Evolutionary conservation across 495 filamentous ascomycete species (phyloP), one percentile per base, ranked within the genome.

Genomic region (Penicillium desertorum): DNA sequence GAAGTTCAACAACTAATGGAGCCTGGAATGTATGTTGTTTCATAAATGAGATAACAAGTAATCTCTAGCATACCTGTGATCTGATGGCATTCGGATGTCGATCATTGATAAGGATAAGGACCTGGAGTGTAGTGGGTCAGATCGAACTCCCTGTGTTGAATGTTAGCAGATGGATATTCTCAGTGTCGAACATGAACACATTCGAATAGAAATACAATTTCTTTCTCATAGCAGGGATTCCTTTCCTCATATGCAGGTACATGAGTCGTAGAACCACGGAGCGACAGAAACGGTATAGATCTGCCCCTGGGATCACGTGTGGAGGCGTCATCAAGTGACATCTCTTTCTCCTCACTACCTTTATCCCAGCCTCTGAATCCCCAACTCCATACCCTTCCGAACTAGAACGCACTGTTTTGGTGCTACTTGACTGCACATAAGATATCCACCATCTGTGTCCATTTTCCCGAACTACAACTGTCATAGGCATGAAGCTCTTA

Each of bases 401-500:
- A 6, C 34, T 22, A 5, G 49, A 19, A 44, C 16, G 7, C 30
- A 44, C 23, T 25, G 1, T 16, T 27, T 22, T 45, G 1, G 17
- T 36, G 51, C 25, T 27, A n/a, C n/a, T 54, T 7, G 5, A 29
- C 29, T 16, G 14, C 48, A 57, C 17, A 14, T 0, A 5, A 45
- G 10, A 7, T 19, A 49, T 12, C 16, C 25, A 32, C 34, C 1
- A 16, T 14, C 7, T 51, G 14, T 5, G 9, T 4, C 30, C 30
- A 34, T 34, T 20, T 20, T 14, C 9, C 34, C 20, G 9, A 27
- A 25, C 10, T 37, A 42, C 32, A 42, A 37, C 47, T 34, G 22
- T 48, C 54, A 61, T 64, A 51, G 62, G 48, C 57, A 82, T 82
- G 79, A 82, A 76, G 72, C 61, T 82, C 74, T 68, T 75, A 66